A percentile compares a stretch with the other conserved stretches of the same genome.
Evolutionary conservation across 257 asterid genomes (phyloP).

Genomic region (Solanum piurae): DNA sequence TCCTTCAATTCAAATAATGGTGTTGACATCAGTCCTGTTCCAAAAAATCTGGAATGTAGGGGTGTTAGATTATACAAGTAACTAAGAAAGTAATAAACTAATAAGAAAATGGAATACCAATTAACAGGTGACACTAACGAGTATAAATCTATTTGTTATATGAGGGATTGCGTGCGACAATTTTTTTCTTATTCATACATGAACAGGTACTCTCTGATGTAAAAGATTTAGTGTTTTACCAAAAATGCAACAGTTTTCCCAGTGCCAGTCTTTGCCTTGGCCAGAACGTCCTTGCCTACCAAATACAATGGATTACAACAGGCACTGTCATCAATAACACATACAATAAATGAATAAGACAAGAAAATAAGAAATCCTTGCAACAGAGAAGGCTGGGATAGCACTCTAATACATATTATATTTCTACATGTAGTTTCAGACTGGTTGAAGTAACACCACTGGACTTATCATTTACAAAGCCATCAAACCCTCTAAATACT

Average conservation of each 20-base stretch:
- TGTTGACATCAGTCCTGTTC: not conserved
- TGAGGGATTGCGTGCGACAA: not conserved
- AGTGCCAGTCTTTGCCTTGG: constrained; percentile 98
- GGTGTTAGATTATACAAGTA: not conserved
- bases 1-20: not conserved
- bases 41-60: not conserved
- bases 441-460: not conserved
- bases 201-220: not conserved
- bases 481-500: not conserved
- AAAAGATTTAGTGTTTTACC: constrained; percentile 37
- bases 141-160: not conserved
- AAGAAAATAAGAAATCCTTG: not conserved
- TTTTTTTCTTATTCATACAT: not conserved
- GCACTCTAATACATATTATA: not conserved
- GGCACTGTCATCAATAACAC: not conserved
- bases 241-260: constrained; percentile 96
- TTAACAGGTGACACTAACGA: not conserved
- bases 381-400: not conserved
- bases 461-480: not conserved
- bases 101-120: not conserved
- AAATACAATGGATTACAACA: constrained; percentile 4
- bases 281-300: constrained; percentile 92
- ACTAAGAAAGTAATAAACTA: not conserved
- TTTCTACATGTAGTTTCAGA: not conserved
- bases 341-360: not conserved